Conservation (phyloP, 108 stramenopile species). For the Epithemia pelagica region DNA sequence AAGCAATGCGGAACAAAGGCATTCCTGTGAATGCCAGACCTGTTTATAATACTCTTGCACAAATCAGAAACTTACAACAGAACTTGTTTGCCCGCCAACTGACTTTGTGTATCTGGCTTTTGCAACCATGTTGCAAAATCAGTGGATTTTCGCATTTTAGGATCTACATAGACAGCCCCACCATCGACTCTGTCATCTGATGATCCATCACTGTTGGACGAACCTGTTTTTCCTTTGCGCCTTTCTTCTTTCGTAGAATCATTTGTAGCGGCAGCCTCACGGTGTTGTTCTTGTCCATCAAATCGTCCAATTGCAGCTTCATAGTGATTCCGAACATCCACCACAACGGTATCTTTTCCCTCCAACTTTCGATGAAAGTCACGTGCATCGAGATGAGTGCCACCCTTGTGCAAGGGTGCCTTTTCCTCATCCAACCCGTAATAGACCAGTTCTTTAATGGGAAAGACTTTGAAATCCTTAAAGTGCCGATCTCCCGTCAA, state of each 20-base stretch:
- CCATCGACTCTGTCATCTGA: conserved; percentile 3
- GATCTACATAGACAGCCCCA: conserved; percentile 78
- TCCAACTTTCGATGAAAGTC: conserved; percentile 79
- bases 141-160: conserved; percentile 82
- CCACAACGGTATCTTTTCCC: conserved; percentile 58
- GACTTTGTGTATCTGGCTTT: conserved; percentile 61
- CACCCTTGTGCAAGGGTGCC: conserved; percentile 47
- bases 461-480: conserved; percentile 80
- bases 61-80: too few relatives aligned
- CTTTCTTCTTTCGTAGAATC: background rate
- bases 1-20: too few relatives aligned
- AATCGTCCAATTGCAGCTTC: conserved; percentile 81
- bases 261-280: background rate
- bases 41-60: too few relatives aligned
- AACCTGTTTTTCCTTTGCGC: conserved; percentile 14
- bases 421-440: conserved; percentile 68
- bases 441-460: conserved; percentile 87
- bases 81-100: conserved; percentile 69
- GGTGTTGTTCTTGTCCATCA: conserved; percentile 35
- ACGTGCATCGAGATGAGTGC: conserved; percentile 73
- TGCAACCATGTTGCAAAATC: conserved; percentile 81
- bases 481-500: conserved; percentile 76
- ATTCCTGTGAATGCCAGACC: too few relatives aligned
- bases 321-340: conserved; percentile 91
- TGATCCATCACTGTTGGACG: conserved; percentile 14